Evolutionary conservation across 768 basidiomycete species (phyloP).

Genomic region (Auricularia sp.): DNA sequence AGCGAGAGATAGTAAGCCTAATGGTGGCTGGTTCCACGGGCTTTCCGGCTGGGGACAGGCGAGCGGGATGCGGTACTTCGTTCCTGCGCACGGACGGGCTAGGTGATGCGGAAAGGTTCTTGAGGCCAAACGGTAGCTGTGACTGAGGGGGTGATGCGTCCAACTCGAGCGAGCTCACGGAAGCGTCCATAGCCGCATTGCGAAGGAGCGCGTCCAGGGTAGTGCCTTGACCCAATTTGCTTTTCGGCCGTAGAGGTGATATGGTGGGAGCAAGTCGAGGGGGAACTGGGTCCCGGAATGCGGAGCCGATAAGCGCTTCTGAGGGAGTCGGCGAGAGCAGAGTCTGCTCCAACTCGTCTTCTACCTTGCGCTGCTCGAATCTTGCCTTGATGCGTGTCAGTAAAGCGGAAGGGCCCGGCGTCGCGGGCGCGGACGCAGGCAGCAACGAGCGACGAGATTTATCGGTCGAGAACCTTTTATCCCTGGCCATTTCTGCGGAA

Average conservation of each 20-base stretch:
- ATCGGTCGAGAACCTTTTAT: neutral
- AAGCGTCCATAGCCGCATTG: neutral
- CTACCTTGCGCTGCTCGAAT: neutral
- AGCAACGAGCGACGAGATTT: neutral
- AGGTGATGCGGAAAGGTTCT: neutral
- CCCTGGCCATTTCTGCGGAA: neutral
- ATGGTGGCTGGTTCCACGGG: neutral
- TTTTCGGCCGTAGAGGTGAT: neutral
- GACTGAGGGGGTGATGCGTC: neutral
- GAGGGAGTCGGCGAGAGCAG: neutral
- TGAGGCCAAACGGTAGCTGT: neutral
- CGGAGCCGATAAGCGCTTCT: neutral
- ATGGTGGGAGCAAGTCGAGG: neutral
- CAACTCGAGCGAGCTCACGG: neutral
- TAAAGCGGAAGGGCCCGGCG: neutral
- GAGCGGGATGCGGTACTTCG: neutral
- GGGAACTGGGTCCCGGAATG: neutral
- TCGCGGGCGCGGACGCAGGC: neutral
- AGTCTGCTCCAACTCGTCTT: neutral
- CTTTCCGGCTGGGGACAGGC: neutral
- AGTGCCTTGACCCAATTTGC: neutral
- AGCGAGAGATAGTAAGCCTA: neutral
- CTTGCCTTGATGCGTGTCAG: neutral
- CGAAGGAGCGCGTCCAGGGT: neutral
- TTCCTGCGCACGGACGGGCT: neutral